A percentile compares a stretch with the other conserved stretches of the same genome.
These are phyloP conservation scores for Peronospora destructor DNA, from an alignment of 352 stramenopile species.

Conservation along the genomic window DNA sequence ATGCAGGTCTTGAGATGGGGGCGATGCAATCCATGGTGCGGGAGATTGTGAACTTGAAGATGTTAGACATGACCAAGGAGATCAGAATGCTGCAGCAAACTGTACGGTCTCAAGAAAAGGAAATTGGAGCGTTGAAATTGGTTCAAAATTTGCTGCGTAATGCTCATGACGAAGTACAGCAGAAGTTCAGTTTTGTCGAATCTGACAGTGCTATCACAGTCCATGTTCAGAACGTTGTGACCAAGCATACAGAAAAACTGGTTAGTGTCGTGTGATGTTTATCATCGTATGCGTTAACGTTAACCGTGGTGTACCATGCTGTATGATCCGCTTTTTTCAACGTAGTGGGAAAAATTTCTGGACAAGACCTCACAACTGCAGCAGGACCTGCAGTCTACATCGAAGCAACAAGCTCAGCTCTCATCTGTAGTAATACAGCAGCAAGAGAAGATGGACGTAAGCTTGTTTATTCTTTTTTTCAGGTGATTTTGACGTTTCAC, in stretches of 20 bases:
- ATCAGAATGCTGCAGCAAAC: constrained; percentile 43
- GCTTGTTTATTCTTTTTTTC: constrained; percentile 3
- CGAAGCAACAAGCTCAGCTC: constrained; percentile 28
- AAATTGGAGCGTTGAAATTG: constrained; percentile 50
- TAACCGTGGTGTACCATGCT: not conserved
- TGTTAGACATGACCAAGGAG: constrained; percentile 50
- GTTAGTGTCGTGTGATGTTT: constrained; percentile 23
- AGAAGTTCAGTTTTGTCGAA: constrained; percentile 55
- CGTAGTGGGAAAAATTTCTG: constrained; percentile 50
- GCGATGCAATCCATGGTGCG: constrained; percentile 58
- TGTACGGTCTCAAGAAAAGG: constrained; percentile 45
- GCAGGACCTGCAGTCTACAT: constrained; percentile 22
- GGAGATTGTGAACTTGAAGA: constrained; percentile 63
- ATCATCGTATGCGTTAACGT: not conserved
- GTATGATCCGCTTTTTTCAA: not conserved
- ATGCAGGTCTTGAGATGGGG: constrained; percentile 38
- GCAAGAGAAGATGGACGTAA: constrained; percentile 41
- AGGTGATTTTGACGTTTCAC: constrained; percentile 1
- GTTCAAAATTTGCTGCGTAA: constrained; percentile 53
- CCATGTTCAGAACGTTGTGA: constrained; percentile 62
- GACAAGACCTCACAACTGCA: constrained; percentile 34
- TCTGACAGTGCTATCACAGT: constrained; percentile 47
- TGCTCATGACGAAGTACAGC: constrained; percentile 46
- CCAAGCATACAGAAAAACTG: constrained; percentile 57
- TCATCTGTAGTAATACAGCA: constrained; percentile 28